Evolutionary conservation across 305 asterid species (phyloP).

Genomic region (Withania somnifera): DNA sequence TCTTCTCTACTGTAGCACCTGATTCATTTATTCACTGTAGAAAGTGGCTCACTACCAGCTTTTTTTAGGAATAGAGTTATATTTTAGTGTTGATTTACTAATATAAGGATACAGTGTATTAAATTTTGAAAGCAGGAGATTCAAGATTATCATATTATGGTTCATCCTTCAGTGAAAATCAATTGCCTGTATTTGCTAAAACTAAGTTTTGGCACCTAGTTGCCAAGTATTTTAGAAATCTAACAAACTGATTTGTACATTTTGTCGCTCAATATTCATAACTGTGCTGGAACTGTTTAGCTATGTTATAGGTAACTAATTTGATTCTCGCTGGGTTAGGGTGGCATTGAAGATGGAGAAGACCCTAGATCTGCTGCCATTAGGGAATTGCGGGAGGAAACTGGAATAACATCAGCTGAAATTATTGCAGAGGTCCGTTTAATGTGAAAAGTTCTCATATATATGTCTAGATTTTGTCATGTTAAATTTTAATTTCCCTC

Average conservation of each 20-base stretch:
- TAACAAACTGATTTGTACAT: background rate
- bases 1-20: background rate
- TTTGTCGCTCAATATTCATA: background rate
- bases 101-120: background rate
- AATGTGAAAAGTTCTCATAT: background rate
- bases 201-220: background rate
- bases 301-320: background rate
- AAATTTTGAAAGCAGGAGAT: background rate
- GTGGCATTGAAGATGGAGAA: slow-evolving; percentile 93
- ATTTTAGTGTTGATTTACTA: background rate
- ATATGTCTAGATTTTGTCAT: background rate
- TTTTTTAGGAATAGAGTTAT: background rate
- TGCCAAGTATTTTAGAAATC: background rate
- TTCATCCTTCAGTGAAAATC: background rate
- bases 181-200: background rate
- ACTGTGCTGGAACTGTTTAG: background rate
- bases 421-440: slow-evolving; percentile 55
- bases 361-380: slow-evolving; percentile 89
- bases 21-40: background rate
- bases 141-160: background rate
- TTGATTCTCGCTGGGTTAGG: slow-evolving; percentile 25
- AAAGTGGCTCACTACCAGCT: background rate
- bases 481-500: background rate
- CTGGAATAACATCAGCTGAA: slow-evolving; percentile 83
- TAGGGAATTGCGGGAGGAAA: slow-evolving; percentile 88